A percentile compares a stretch with the other conserved stretches of the same genome.
Evolutionary conservation across 2,329 filamentous ascomycete species (phyloP).

Genomic region (Botryotinia narcissicola): DNA sequence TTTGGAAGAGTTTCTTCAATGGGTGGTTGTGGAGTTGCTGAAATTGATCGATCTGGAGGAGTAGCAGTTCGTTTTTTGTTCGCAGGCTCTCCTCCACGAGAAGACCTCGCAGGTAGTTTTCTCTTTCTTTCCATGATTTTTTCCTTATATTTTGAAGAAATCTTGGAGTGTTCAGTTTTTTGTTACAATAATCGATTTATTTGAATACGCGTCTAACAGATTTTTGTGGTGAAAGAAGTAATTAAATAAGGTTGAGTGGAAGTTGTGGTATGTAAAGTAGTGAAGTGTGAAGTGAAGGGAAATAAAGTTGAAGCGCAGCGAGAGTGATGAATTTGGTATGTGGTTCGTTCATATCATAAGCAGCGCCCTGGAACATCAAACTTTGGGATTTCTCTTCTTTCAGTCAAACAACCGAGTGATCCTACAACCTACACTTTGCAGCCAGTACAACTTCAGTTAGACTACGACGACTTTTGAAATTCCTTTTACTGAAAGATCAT

Average conservation of each 20-base stretch:
- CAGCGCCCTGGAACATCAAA: neutral
- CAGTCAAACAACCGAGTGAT: neutral
- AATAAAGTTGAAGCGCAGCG: neutral
- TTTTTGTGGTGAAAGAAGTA: neutral
- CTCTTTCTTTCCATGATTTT: conserved; percentile 62
- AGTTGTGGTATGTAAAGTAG: neutral
- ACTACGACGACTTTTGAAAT: neutral
- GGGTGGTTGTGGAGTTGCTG: conserved; percentile 39
- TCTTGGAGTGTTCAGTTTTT: too few relatives aligned
- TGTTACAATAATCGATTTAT: neutral
- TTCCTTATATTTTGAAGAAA: conserved; percentile 12
- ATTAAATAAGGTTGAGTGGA: neutral
- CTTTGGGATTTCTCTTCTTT: neutral
- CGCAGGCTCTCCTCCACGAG: conserved; percentile 54
- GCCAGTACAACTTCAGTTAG: neutral
- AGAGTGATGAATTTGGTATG: neutral
- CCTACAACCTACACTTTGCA: neutral
- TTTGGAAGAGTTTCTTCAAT: conserved; percentile 53
- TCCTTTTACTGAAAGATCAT: neutral
- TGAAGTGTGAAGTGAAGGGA: neutral
- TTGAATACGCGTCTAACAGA: neutral
- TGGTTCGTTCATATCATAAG: neutral
- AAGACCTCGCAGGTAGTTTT: conserved; percentile 61
- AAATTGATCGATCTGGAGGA: conserved; percentile 50
- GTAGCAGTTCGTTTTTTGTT: conserved; percentile 59